Base-by-base conservation (phyloP, 495 filamentous ascomycete species). In the Hyaloscypha variabilis region DNA sequence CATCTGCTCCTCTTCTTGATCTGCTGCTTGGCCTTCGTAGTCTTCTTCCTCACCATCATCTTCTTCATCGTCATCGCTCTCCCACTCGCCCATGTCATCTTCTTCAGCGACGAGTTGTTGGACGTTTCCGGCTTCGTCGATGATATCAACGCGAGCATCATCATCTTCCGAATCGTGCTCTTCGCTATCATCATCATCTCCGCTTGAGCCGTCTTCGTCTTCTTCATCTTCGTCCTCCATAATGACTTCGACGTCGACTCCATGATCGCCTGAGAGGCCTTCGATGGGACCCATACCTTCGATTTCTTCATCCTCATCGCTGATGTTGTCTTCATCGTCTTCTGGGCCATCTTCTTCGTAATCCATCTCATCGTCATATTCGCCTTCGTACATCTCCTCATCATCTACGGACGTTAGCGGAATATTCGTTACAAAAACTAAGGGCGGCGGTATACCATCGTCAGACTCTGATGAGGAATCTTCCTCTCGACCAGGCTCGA, bases 341-440 rank as follows among this genome's bases (percentile, higher is more conserved):
- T 83, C 84, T 1, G 84, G 87, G 73, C 88, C 86, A 21, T 92
- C 93, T 62, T 94, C 94, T 11, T 93, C 91, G 67, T 94, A 93
- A 56, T 92, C 93, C 83, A 97, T 94, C 63, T 94, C 94, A 30
- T 96, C 93, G 66, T 92, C 95, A 34, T 82, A 87, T 49, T 91
- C 88, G 69, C 94, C 89, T 62, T 91, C 92, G 68, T 93, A 93
- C 88, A 95, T 92, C 69, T 94, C 92, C 71, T 93, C 91, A 56
- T 86, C 67, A 24, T 82, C 83, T 84, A 59, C 0, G 36, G 11
- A 57, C 30, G 67, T 82, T 72, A 82, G 75, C 67, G 63, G 39
- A 14, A 34, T 23, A 10, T 52, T 26, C 26, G 11, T 26, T 59
- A 24, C 11, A 52, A 34, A 17, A 17, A n/a, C n/a, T n/a, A 68